phyloP scores from a whole-genome alignment of 1,284 basidiomycete species.

The Stereum hirsutum region DNA sequence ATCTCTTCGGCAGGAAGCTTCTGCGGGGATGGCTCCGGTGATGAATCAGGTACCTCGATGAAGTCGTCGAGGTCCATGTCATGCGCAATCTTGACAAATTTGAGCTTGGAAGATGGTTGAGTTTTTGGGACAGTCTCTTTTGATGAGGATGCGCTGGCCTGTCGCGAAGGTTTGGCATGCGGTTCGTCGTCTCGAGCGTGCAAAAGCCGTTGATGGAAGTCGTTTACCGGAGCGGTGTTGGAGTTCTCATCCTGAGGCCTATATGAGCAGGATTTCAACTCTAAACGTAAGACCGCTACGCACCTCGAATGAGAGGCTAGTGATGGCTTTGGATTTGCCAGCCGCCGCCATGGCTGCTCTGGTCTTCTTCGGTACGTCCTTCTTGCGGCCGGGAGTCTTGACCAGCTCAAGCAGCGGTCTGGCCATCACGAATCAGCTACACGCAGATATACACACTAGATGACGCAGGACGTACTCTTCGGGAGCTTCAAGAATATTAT shows the following conservation, averaged over 20 bases:
- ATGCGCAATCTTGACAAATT: slow-evolving; percentile 6
- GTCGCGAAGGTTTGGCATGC: not conserved
- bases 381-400: slow-evolving; percentile 73
- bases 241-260: slow-evolving; percentile 26
- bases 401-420: slow-evolving; percentile 73
- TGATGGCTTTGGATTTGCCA: slow-evolving; percentile 34
- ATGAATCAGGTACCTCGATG: slow-evolving; percentile 6
- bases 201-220: slow-evolving; percentile 40
- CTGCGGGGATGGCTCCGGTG: slow-evolving; percentile 2
- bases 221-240: slow-evolving; percentile 34
- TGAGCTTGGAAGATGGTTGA: slow-evolving; percentile 1
- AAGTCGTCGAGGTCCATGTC: not conserved
- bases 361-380: slow-evolving; percentile 39
- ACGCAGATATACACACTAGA: no score
- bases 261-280: not conserved
- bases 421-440: slow-evolving; percentile 1
- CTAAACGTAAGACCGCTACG: slow-evolving; percentile 8
- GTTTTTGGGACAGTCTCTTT: not conserved
- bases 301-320: slow-evolving; percentile 39
- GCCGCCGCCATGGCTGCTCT: slow-evolving; percentile 30
- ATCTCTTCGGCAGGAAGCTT: slow-evolving; percentile 3
- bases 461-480: slow-evolving; percentile 40
- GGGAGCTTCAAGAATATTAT: slow-evolving; percentile 58
- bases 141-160: not conserved
- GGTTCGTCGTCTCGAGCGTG: slow-evolving; percentile 18